Evolutionary conservation across 139 green algal genomes (phyloP).

Genomic region (Closterium sp.): DNA sequence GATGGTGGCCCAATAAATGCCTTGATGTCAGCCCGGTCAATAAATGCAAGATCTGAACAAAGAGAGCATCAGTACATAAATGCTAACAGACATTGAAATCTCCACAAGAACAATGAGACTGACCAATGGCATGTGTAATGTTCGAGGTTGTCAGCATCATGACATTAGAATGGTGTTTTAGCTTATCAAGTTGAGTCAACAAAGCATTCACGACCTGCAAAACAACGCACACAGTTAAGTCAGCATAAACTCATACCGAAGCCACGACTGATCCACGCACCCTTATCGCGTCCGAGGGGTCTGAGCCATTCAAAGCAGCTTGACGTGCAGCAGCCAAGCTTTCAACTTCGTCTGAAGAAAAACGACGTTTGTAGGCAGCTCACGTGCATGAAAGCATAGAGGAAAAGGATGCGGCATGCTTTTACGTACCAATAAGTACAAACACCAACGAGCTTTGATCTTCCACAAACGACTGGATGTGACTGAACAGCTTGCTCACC

Average conservation of each 20-base stretch:
- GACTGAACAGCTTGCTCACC: slow-evolving; percentile 74
- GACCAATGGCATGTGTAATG: slow-evolving; percentile 70
- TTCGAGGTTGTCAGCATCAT: slow-evolving; percentile 81
- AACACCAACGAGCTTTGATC: slow-evolving; percentile 86
- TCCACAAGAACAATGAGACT: background rate
- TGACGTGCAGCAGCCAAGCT: slow-evolving; percentile 76
- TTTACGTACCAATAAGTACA: slow-evolving; percentile 78
- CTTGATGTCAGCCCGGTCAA: slow-evolving; percentile 97
- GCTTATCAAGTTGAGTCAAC: slow-evolving; percentile 89
- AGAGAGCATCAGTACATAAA: background rate
- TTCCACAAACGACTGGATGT: slow-evolving; percentile 84
- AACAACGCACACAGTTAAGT: background rate
- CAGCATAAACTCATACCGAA: background rate
- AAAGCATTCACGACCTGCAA: slow-evolving; percentile 84
- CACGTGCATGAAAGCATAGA: background rate
- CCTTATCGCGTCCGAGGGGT: slow-evolving; percentile 88
- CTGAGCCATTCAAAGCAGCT: slow-evolving; percentile 67
- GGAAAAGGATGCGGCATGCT: background rate
- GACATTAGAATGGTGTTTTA: slow-evolving; percentile 80
- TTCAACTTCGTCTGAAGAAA: slow-evolving; percentile 66
- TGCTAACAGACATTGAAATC: background rate
- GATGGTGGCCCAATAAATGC: slow-evolving; percentile 82
- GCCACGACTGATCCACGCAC: slow-evolving; percentile 1
- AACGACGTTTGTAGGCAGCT: background rate
- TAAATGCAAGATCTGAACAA: slow-evolving; percentile 79